Evolutionary conservation across 331 rosid species (phyloP), one percentile per base, ranked within the genome.

Genomic region (Malus hybrid): DNA sequence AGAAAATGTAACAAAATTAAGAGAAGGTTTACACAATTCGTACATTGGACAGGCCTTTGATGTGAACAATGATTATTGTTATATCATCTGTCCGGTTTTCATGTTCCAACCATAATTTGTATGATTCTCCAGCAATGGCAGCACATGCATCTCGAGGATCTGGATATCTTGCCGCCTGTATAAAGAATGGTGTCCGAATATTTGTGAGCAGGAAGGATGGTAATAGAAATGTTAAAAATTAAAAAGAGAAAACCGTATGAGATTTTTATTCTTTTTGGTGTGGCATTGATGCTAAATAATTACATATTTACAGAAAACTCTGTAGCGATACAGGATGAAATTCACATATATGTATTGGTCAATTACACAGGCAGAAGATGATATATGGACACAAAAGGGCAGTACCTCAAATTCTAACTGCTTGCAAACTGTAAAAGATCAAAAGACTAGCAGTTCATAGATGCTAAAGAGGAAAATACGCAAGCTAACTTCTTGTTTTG

Each of bases 141-240:
- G 97, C 87, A 78, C 99, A 95, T 15, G 97, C 99, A 80, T 95
- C 99, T 28, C 97, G 93, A 29, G 99, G 96, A 89, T 95, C 99
- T 34, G 88, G 6, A 85, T 92, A 88, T 77, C 87, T 90, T 78
- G 96, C 89, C 19, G 86, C 99, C 99, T 95, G 82, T 77, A 79
- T 60, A 71, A 81, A 58, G 61, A 80, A 75, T 79, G 57, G 75
- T 19, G 62, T 36, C 56, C 3, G 55, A 7, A 71, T 29, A 82
- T 73, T 20, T 66, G 50, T 73, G 62, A 63, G 60, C 46, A 24
- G 42, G 68, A 24, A 72, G 48, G 42, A 72, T 6, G 3, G 34
- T 20, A 34, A 57, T 34, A 14, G 62, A 68, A 28, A 18, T 30
- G 5, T 44, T 44, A 52, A 36, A 56, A 53, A 53, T 52, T 36